Base-by-base conservation (phyloP, 2,329 filamentous ascomycete species). In the Alternaria rosae region DNA sequence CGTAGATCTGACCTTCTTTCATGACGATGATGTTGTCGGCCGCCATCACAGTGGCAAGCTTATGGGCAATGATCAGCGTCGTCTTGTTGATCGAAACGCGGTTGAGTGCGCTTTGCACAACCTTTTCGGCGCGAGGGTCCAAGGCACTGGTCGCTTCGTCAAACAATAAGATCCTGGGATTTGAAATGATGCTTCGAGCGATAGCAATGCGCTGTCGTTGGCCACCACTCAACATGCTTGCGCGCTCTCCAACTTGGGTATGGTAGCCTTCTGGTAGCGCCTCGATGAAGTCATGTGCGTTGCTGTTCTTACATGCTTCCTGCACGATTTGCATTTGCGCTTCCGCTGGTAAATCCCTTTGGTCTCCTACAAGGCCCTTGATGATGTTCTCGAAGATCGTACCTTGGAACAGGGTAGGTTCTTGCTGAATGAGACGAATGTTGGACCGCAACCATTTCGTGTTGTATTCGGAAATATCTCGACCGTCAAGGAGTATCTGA, bases 151-250 rank as follows among this genome's bases (percentile, higher is more conserved):
- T 99, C 5, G 95, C 95, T 79, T 99, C 95, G 68, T 99, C 94
- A 6, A 99, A 89, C 0, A 99, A 85, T 1, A 98, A 85, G 72
- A 98, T 89, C 81, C 93, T 95, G 1, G 94, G 94, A 70, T 97
- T 91, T 20, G 91, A 94, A 28, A 97, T 92, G 59, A 97, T 87
- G 41, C 94, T 94, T 72, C 93, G 86, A 7, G 94, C 93, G 80
- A 97, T 97, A 13, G 94, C 93, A 75, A 98, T 96, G 69, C 94
- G 92, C 80, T 98, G 94, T 79, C 97, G 97, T 81, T 98, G 95
- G 26, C 94, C 95, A 77, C 94, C 95, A 56, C 47, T 50, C 17
- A 50, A 23, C 47, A 50, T 50, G 8, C 47, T 50, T 50, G 47
- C 47, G 20, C 47, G 47, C 17, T 50, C 47, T 50, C 47, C 47